Conservation (phyloP, 2,329 filamentous ascomycete species). For the Pseudogymnoascus sp. region DNA sequence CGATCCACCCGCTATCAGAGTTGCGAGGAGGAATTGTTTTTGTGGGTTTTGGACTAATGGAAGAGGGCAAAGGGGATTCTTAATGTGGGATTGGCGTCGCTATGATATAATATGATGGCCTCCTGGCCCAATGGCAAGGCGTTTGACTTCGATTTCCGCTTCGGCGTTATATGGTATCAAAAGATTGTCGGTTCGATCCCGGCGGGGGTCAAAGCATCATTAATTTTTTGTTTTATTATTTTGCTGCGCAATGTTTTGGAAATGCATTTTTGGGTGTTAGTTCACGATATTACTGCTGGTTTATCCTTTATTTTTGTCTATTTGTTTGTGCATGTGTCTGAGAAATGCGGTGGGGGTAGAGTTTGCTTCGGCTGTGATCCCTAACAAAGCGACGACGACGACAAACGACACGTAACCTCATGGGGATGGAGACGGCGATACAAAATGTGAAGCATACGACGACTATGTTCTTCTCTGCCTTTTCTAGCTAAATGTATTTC, state of each 20-base stretch:
- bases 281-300: background rate
- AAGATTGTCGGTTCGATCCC: constrained; percentile 33
- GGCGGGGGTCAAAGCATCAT: constrained; percentile 14
- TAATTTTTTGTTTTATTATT: background rate
- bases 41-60: background rate
- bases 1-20: background rate
- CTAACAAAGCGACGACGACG: background rate
- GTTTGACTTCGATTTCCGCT: constrained; percentile 42
- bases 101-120: constrained; percentile 12
- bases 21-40: background rate
- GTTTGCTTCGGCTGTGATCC: background rate
- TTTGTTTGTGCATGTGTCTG: background rate
- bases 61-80: background rate
- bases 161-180: constrained; percentile 24
- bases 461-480: background rate
- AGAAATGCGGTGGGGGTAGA: background rate
- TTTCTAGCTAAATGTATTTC: background rate
- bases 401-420: background rate
- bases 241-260: no score
- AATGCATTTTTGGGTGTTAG: background rate
- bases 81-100: background rate
- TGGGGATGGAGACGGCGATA: no score
- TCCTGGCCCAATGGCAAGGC: constrained; percentile 49
- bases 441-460: background rate
- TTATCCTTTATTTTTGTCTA: background rate